phyloP scores from a whole-genome alignment of 176 grass and related monocot species.

The Bolboschoenus planiculmis region DNA sequence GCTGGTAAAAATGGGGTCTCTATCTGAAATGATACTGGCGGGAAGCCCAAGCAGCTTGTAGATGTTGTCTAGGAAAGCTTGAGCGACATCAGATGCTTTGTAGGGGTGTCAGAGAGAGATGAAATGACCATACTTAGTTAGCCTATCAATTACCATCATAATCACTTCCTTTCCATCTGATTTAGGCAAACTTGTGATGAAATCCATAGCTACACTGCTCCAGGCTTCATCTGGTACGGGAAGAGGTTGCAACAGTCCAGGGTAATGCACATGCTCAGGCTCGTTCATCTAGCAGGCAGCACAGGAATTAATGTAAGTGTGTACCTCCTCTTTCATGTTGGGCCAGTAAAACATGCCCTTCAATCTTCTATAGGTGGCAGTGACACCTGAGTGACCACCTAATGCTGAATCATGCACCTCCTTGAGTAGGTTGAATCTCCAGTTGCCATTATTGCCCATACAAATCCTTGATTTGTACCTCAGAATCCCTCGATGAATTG shows the following conservation, averaged over 20 bases:
- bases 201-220: neutral
- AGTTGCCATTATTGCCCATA: neutral
- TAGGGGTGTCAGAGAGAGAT: neutral
- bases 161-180: neutral
- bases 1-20: conserved; percentile 13
- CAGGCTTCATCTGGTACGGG: neutral
- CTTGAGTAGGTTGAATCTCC: neutral
- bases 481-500: too few species aligned
- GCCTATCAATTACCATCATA: neutral
- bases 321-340: neutral
- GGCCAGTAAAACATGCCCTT: neutral
- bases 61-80: neutral
- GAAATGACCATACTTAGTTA: neutral
- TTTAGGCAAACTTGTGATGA: neutral
- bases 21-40: neutral
- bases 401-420: neutral
- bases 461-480: neutral
- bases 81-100: neutral
- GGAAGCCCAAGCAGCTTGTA: neutral
- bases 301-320: neutral
- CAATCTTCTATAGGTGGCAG: neutral
- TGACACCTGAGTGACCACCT: neutral
- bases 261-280: neutral
- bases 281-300: neutral
- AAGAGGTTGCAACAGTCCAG: neutral